Percentiles rank a stretch among this genome's conserved stretches.
These are phyloP conservation scores for Didymellaceae sp. DNA, from an alignment of 2,329 filamentous ascomycete species.

Conservation along the genomic window DNA sequence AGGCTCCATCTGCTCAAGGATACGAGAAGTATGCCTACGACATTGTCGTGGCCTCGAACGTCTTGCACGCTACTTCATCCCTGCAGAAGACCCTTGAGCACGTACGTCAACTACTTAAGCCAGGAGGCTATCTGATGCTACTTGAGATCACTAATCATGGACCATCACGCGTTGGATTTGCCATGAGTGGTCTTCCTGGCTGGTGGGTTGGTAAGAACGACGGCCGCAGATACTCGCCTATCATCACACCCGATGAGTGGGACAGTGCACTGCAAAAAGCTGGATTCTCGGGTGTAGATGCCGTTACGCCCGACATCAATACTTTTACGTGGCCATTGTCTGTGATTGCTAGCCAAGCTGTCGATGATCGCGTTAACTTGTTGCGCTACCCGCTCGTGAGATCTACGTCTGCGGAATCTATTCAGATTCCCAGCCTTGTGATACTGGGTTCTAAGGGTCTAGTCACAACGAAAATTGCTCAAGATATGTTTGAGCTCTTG, in stretches of 20 bases:
- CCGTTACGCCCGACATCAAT: no score
- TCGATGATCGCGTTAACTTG: no score
- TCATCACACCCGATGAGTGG: not conserved
- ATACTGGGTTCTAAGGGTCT: no score
- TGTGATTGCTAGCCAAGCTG: not conserved
- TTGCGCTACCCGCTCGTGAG: no score
- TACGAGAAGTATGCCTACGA: not conserved
- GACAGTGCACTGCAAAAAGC: not conserved
- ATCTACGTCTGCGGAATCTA: no score
- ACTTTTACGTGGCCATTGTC: not conserved
- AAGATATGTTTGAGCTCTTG: no score
- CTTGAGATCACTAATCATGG: not conserved
- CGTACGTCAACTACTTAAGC: not conserved
- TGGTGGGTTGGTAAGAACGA: not conserved
- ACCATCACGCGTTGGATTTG: no score
- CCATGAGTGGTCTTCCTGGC: not conserved
- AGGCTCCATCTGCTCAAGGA: not conserved
- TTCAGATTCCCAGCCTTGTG: no score
- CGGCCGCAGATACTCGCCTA: not conserved
- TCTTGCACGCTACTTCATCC: not conserved
- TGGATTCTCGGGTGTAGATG: not conserved
- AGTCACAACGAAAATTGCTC: no score
- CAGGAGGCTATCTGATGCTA: not conserved
- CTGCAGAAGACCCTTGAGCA: not conserved
- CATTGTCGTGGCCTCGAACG: not conserved